Conservation (phyloP, 495 filamentous ascomycete genomes). For the Ramalina peruviana region DNA sequence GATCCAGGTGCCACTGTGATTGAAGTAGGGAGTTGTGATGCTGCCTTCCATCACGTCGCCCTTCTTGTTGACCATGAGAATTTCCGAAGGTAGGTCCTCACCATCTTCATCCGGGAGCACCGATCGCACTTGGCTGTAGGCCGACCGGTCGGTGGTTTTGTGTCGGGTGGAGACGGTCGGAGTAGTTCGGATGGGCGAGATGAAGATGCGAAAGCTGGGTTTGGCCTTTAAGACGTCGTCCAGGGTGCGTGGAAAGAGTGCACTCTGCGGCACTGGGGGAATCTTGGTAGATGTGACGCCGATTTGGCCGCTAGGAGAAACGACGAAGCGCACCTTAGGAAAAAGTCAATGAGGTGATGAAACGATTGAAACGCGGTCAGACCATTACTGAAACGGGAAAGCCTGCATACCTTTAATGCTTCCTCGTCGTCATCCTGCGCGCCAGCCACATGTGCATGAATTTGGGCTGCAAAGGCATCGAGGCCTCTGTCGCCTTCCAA, state of each 20-base stretch:
- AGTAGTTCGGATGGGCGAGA: constrained; percentile 38
- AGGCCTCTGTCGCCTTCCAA: constrained; percentile 29
- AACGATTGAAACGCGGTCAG: no score
- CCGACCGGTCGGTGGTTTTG: constrained; percentile 56
- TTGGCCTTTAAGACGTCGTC: not conserved
- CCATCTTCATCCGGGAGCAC: not conserved
- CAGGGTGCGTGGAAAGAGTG: constrained; percentile 1
- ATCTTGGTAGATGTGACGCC: constrained; percentile 18
- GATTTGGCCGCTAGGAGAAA: constrained; percentile 36
- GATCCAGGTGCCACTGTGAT: constrained; percentile 50
- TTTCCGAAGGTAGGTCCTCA: constrained; percentile 3
- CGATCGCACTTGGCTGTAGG: constrained; percentile 50
- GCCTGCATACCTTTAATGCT: constrained; percentile 1
- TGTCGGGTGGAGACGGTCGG: constrained; percentile 55
- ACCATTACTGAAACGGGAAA: no score
- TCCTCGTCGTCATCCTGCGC: not conserved
- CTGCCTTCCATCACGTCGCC: constrained; percentile 77
- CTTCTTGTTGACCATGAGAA: constrained; percentile 49
- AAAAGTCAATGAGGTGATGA: constrained; percentile 20
- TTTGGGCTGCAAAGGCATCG: not conserved
- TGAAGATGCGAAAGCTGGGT: constrained; percentile 31
- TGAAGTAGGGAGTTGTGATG: constrained; percentile 68
- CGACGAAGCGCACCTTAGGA: constrained; percentile 28
- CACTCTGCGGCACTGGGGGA: not conserved
- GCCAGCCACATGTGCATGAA: not conserved